Percentiles rank a stretch among this genome's conserved stretches.
Conservation (phyloP, 2,329 filamentous ascomycete genomes). For the Xylariaceae sp. region DNA sequence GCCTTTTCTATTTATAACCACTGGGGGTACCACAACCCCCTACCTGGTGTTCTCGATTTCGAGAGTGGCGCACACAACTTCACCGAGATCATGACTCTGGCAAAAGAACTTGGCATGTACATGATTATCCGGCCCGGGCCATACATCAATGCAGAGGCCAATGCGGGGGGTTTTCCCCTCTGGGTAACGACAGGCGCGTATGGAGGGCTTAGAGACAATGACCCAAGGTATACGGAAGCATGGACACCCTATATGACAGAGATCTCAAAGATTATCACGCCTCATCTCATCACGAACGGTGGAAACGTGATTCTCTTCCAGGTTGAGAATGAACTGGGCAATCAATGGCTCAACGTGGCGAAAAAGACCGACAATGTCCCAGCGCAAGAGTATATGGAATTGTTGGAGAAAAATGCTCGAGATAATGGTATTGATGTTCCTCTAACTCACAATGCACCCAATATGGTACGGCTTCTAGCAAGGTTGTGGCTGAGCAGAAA, state of each 20-base stretch:
- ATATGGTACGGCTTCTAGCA: slow-evolving; percentile 49
- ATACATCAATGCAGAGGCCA: slow-evolving; percentile 69
- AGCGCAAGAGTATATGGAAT: slow-evolving; percentile 62
- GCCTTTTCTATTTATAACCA: slow-evolving; percentile 52
- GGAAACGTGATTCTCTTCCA: slow-evolving; percentile 63
- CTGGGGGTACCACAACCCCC: slow-evolving; percentile 50
- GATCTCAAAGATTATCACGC: slow-evolving; percentile 57
- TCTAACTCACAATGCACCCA: slow-evolving; percentile 65
- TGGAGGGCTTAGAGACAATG: slow-evolving; percentile 58
- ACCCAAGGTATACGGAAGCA: slow-evolving; percentile 58
- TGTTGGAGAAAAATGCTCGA: slow-evolving; percentile 60
- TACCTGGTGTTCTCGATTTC: slow-evolving; percentile 53
- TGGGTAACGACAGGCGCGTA: slow-evolving; percentile 69
- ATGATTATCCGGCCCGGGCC: slow-evolving; percentile 64
- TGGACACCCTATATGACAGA: slow-evolving; percentile 61
- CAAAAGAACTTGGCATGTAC: slow-evolving; percentile 61
- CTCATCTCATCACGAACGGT: slow-evolving; percentile 63
- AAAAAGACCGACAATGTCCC: slow-evolving; percentile 55
- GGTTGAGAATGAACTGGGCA: slow-evolving; percentile 62
- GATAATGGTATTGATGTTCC: slow-evolving; percentile 65
- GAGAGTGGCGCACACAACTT: slow-evolving; percentile 60
- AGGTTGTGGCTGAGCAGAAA: background rate
- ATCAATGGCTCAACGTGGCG: slow-evolving; percentile 50
- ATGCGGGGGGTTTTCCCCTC: slow-evolving; percentile 66
- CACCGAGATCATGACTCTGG: slow-evolving; percentile 57